phyloP scores from a whole-genome alignment of 352 stramenopile species.

The Phytophthora europaea region DNA sequence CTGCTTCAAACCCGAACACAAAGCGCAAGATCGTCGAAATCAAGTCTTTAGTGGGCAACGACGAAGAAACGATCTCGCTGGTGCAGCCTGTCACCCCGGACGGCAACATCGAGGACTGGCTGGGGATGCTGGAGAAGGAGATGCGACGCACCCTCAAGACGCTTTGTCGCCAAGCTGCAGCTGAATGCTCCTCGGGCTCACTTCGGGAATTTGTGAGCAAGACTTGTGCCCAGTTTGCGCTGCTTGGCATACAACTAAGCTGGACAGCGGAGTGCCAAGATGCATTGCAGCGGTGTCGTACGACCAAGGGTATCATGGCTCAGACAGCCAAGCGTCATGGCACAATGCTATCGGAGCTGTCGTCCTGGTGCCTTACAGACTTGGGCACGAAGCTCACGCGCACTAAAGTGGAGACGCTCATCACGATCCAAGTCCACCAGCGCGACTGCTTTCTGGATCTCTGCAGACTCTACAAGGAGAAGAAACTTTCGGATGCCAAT shows the following conservation, averaged over 20 bases:
- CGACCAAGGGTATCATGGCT: conserved; percentile 87
- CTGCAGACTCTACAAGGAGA: conserved; percentile 79
- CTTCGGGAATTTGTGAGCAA: conserved; percentile 80
- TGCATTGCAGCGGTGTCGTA: conserved; percentile 79
- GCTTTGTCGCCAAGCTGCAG: conserved; percentile 68
- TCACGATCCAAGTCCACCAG: conserved; percentile 95
- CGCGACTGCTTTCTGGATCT: conserved; percentile 84
- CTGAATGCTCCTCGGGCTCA: conserved; percentile 56
- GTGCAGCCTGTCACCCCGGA: conserved; percentile 61
- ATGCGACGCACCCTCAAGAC: conserved; percentile 78
- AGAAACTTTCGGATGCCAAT: conserved; percentile 78
- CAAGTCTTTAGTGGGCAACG: conserved; percentile 73
- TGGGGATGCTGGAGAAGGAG: conserved; percentile 73
- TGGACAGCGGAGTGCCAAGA: conserved; percentile 84
- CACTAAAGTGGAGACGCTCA: conserved; percentile 94
- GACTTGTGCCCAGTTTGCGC: conserved; percentile 75
- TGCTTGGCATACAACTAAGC: conserved; percentile 82
- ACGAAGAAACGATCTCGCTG: conserved; percentile 84
- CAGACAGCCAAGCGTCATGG: conserved; percentile 86
- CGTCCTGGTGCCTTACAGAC: conserved; percentile 92
- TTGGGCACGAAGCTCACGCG: conserved; percentile 92
- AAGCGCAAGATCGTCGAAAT: conserved; percentile 80
- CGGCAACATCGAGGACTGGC: conserved; percentile 90
- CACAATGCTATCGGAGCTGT: conserved; percentile 89
- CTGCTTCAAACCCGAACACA: conserved; percentile 30